Evolutionary conservation across 192 early-diverging fungal species (phyloP), one percentile per base, ranked within the genome.

Genomic region (Rhizophagus prolifer): DNA sequence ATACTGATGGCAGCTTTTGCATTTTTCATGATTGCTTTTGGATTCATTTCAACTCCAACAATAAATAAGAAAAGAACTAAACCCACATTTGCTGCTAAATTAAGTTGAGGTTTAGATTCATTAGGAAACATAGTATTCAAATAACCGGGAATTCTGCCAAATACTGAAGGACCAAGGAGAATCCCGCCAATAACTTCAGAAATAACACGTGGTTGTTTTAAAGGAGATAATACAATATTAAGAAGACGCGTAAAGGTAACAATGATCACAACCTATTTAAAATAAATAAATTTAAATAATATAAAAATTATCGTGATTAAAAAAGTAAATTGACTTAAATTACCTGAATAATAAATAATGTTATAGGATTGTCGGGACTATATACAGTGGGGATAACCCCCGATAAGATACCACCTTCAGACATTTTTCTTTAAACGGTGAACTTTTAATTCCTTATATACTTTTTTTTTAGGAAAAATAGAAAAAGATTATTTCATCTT

Each of bases 151-250:
- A 91, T 93, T 41, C 89, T 88, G 4, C 94, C 93, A 34, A 97
- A 86, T 8, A 88, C 93, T 3, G 95, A 92, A 2, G 95, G 95
- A 0, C 97, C 97, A 12, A 97, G 87, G 4, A 96, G 76, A 72
- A 97, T 94, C 10, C 95, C 95, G 46, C 92, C 95, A 47, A 97
- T 79, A 59, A 98, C 91, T 80, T 98, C 96, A 44, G 95, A 91
- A 63, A 98, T 97, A 46, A 96, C 96, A 7, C 86, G 81, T 0
- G 96, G 96, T 81, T 98, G 95, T 62, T 84, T 76, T 8, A 96
- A 69, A 59, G 82, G 84, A 23, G 79, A 78, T 41, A 98, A 81
- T 10, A 80, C 78, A 34, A 92, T 16, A 44, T 89, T 87, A 16
- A 98, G 78, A 41, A 93, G 19, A 30, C 96, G 90, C 38, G 91